phyloP scores from a whole-genome alignment of 2,329 filamentous ascomycete genomes.

The Colletotrichum sidae region DNA sequence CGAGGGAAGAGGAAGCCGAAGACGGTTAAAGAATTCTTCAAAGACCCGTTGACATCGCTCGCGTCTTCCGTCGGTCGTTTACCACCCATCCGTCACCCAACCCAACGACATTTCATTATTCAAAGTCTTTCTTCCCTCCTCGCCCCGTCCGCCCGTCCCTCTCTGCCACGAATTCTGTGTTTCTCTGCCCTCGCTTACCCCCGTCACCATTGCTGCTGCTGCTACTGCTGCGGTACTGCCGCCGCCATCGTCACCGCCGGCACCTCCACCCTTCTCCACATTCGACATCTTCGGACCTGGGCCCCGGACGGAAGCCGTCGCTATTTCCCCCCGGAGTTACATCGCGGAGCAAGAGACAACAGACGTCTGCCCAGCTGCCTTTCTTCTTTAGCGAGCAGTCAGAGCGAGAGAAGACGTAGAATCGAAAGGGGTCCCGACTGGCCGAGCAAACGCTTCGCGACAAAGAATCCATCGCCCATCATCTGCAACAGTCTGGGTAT shows the following conservation, averaged over 20 bases:
- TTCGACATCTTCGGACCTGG: constrained; percentile 30
- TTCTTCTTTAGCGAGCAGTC: constrained; percentile 25
- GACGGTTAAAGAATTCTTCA: constrained; percentile 25
- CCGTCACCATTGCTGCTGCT: too few species aligned
- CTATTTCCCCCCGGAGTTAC: constrained; percentile 3
- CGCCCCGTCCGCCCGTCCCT: constrained; percentile 3
- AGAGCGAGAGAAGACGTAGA: background rate
- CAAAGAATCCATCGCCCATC: constrained; percentile 31
- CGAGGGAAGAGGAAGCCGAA: constrained; percentile 1
- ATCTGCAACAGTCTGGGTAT: constrained; percentile 37
- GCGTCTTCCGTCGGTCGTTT: too few species aligned
- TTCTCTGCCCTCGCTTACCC: too few species aligned
- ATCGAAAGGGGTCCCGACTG: constrained; percentile 15
- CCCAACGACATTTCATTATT: constrained; percentile 16
- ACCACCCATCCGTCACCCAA: background rate
- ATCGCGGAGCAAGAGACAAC: background rate
- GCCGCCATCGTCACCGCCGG: background rate
- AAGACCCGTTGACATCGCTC: background rate
- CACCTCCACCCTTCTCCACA: constrained; percentile 11
- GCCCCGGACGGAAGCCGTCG: constrained; percentile 1
- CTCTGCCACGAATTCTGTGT: too few species aligned
- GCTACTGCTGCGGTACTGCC: too few species aligned
- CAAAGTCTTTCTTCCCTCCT: constrained; percentile 12
- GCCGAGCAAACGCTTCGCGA: constrained; percentile 33
- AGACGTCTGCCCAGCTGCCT: constrained; percentile 4